Conservation (phyloP, 1,139 yeast genomes). For the Diutina scorzettiae region DNA sequence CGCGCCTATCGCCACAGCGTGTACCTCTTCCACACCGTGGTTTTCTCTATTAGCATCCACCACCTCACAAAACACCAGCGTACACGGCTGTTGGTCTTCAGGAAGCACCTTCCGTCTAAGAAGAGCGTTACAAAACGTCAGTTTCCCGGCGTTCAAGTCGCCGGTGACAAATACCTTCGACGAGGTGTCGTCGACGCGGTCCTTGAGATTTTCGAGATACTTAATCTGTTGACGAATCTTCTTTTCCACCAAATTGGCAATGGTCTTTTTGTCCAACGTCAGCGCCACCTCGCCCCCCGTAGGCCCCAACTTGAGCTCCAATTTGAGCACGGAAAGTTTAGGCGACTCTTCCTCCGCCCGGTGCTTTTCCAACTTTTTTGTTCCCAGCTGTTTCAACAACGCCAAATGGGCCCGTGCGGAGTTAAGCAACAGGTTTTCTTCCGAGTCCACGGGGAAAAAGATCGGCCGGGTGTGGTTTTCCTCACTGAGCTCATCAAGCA, state of each 20-base stretch:
- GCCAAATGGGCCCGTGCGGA: conserved; percentile 39
- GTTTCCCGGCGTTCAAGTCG: conserved; percentile 92
- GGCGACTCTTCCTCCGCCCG: conserved; percentile 17
- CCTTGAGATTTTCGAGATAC: conserved; percentile 64
- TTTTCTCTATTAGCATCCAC: conserved; percentile 68
- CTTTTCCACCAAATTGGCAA: conserved; percentile 54
- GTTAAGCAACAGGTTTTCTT: conserved; percentile 25
- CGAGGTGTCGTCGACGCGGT: conserved; percentile 80
- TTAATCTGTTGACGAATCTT: conserved; percentile 49
- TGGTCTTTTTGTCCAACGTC: conserved; percentile 46
- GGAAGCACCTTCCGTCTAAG: conserved; percentile 72
- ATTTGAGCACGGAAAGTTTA: conserved; percentile 26
- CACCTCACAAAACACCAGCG: conserved; percentile 92
- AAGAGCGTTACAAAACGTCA: conserved; percentile 88
- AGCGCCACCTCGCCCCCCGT: conserved; percentile 1
- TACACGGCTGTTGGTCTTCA: conserved; percentile 96
- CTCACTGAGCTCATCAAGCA: conserved; percentile 40
- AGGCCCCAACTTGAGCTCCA: neutral
- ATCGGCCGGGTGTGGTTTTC: conserved; percentile 54
- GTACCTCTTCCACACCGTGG: conserved; percentile 74
- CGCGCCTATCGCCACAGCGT: conserved; percentile 65
- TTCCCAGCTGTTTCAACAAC: conserved; percentile 29
- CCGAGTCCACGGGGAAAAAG: conserved; percentile 42
- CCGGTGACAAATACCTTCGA: conserved; percentile 96
- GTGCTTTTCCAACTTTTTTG: conserved; percentile 18